phyloP scores from a whole-genome alignment of 495 filamentous ascomycete genomes.

The Xylaria castorea region DNA sequence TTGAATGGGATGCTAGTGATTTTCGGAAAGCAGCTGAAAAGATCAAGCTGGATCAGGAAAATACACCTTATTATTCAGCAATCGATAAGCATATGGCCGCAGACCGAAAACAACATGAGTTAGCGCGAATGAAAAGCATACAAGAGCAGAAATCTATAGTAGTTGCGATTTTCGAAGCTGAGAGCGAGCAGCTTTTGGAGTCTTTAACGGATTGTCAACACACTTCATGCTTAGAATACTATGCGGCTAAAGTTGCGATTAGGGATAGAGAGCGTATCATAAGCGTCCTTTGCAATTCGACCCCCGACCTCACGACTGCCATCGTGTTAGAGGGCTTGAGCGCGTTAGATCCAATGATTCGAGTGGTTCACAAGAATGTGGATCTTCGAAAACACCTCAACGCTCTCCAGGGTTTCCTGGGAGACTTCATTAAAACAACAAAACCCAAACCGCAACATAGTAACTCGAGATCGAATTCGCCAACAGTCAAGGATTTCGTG shows the following conservation, averaged over 20 bases:
- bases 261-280: constrained; percentile 67
- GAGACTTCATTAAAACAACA: constrained; percentile 61
- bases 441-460: constrained; percentile 40
- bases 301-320: constrained; percentile 66
- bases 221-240: constrained; percentile 62
- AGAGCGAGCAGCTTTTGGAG: constrained; percentile 34
- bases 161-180: constrained; percentile 53
- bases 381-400: constrained; percentile 65
- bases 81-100: constrained; percentile 57
- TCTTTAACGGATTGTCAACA: constrained; percentile 59
- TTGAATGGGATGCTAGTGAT: constrained; percentile 66
- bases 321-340: constrained; percentile 61
- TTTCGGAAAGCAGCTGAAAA: constrained; percentile 60
- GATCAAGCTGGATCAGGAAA: constrained; percentile 58
- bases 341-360: constrained; percentile 71
- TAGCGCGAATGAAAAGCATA: constrained; percentile 48
- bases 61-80: constrained; percentile 51
- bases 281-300: constrained; percentile 60
- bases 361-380: constrained; percentile 65
- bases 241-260: constrained; percentile 61
- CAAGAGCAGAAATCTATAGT: constrained; percentile 54
- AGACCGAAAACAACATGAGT: constrained; percentile 57
- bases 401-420: constrained; percentile 64
- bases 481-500: constrained; percentile 68
- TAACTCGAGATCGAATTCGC: constrained; percentile 34